A percentile compares a stretch with the other conserved stretches of the same genome.
phyloP scores from a whole-genome alignment of 2,329 filamentous ascomycete species.

The Tolypocladium tropicale region DNA sequence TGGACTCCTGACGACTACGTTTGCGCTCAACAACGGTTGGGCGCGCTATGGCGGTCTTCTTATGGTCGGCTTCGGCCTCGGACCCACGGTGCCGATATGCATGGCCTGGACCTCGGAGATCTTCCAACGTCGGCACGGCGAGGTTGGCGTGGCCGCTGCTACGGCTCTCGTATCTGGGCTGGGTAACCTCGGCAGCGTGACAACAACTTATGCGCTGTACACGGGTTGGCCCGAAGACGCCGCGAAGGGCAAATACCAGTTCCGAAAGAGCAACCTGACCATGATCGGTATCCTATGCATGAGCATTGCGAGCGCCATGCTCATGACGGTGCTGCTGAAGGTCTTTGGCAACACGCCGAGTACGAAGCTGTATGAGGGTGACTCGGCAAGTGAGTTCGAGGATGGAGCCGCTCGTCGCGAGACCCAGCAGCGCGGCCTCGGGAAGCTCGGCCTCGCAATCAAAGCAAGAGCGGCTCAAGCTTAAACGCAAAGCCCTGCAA shows the following conservation, averaged over 20 bases:
- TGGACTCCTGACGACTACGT: slow-evolving; percentile 70
- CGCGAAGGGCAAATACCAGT: slow-evolving; percentile 56
- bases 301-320: slow-evolving; percentile 62
- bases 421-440: slow-evolving; percentile 46
- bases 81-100: slow-evolving; percentile 82
- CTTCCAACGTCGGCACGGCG: slow-evolving; percentile 80
- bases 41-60: slow-evolving; percentile 80
- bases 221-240: slow-evolving; percentile 75
- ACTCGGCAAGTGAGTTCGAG: slow-evolving; percentile 35
- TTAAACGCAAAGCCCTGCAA: too few species aligned
- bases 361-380: slow-evolving; percentile 29
- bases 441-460: slow-evolving; percentile 27
- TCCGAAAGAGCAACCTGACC: slow-evolving; percentile 72
- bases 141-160: slow-evolving; percentile 82
- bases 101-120: slow-evolving; percentile 92
- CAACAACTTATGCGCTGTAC: slow-evolving; percentile 84
- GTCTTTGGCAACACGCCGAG: slow-evolving; percentile 44
- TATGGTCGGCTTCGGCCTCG: slow-evolving; percentile 82
- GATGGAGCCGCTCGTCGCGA: slow-evolving; percentile 54
- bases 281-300: slow-evolving; percentile 79
- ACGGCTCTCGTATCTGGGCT: slow-evolving; percentile 78
- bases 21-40: slow-evolving; percentile 63
- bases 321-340: slow-evolving; percentile 58
- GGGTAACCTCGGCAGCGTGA: slow-evolving; percentile 76
- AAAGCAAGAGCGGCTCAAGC: slow-evolving; percentile 9